Base-by-base conservation (phyloP, 306 rosid species). In the Luffa aegyptiaca region DNA sequence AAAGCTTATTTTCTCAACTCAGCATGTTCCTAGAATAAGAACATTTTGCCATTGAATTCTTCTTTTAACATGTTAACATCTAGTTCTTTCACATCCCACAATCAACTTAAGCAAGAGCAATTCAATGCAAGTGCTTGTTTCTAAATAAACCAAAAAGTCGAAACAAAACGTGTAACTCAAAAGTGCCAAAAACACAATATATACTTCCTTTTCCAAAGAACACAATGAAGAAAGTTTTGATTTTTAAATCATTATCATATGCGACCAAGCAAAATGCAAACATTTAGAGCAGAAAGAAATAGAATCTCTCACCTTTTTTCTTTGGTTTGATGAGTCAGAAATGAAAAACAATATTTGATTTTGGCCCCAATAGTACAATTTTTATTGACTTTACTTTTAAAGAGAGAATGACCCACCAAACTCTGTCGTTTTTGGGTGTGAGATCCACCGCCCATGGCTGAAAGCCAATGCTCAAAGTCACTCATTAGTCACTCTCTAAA, bases 261-360 rank as follows among this genome's bases (percentile, higher is more conserved):
- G 44, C 26, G 44, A 48, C 57, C 9, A 74, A 74, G 31, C 20
- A 74, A 35, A 74, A 51, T 35, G 26, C 42, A 12, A 51, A 51
- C 48, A 74, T 7, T 51, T 73, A 26, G 21, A 49, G 3, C 3
- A 14, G 17, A 9, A 41, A 48, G 42, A 72, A 72, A 49, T 16
- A 48, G 78, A 48, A 48, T 26, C 37, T 48, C n/a, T 0, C 9
- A 48, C 18, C 14, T 48, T 6, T 72, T 21, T 6, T 26, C 21
- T 71, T 2, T 21, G 35, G 77, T 71, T 46, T 71, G 58, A 26
- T 73, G 78, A 73, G 45, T 73, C 44, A 73, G 44, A 17, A 81
- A 83, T 77, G 84, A 53, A 59, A 59, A 26, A 31, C 12, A 75
- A 75, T 53, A 48, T 52, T 31, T 36, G 44, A 63, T 13, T 62